Evolutionary conservation across 2,329 filamentous ascomycete species (phyloP).

Genomic region (Penicillium sp.): DNA sequence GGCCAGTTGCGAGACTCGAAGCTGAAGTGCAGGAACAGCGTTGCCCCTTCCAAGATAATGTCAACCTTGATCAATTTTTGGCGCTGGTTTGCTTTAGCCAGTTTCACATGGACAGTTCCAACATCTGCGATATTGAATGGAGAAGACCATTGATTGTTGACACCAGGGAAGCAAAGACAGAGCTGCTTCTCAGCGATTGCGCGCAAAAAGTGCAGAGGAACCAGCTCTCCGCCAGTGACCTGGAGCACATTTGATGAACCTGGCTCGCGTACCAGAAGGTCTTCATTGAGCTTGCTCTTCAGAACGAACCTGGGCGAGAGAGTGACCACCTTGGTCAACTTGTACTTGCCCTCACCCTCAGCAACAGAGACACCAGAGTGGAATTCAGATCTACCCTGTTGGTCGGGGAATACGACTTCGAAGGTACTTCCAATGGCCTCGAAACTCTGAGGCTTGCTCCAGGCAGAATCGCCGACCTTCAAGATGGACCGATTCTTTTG

Average conservation of each 20-base stretch:
- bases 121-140: slow-evolving; percentile 97
- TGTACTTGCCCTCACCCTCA: slow-evolving; percentile 95
- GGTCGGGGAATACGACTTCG: slow-evolving; percentile 78
- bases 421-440: slow-evolving; percentile 93
- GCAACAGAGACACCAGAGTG: slow-evolving; percentile 86
- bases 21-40: slow-evolving; percentile 87
- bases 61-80: slow-evolving; percentile 86
- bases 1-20: slow-evolving; percentile 95
- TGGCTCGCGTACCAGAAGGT: slow-evolving; percentile 85
- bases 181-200: slow-evolving; percentile 81
- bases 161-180: slow-evolving; percentile 85
- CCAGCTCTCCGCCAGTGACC: slow-evolving; percentile 72
- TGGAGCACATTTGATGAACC: slow-evolving; percentile 83
- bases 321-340: slow-evolving; percentile 92
- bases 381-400: slow-evolving; percentile 72
- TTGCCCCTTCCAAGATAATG: slow-evolving; percentile 86
- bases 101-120: slow-evolving; percentile 87
- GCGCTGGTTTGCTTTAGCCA: slow-evolving; percentile 83
- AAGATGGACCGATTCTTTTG: slow-evolving; percentile 85
- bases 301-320: slow-evolving; percentile 89
- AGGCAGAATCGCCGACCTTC: slow-evolving; percentile 83
- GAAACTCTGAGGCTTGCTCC: slow-evolving; percentile 98
- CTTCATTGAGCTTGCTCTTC: slow-evolving; percentile 87
- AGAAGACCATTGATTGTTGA: slow-evolving; percentile 96
- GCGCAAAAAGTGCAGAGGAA: slow-evolving; percentile 86